phyloP scores from a whole-genome alignment of 495 filamentous ascomycete species.

The Aspergillus sparsus region DNA sequence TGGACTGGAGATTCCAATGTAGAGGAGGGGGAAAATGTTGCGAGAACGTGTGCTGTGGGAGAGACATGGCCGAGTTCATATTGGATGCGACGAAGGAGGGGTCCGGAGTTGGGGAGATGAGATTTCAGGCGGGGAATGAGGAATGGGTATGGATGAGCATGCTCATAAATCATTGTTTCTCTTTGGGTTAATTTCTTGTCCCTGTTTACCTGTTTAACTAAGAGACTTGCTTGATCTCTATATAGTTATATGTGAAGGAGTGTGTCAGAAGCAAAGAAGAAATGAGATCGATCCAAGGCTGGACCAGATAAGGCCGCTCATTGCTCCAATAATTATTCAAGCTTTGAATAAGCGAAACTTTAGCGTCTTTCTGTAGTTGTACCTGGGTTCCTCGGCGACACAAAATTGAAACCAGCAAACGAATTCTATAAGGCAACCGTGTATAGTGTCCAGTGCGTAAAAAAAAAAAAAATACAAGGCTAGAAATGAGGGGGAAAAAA shows the following conservation, averaged over 20 bases:
- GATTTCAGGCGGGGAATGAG: conserved; percentile 41
- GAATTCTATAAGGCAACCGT: not conserved
- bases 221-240: not conserved
- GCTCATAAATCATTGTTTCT: conserved; percentile 8
- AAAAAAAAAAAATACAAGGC: not conserved
- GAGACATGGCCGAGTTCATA: conserved; percentile 45
- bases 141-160: conserved; percentile 13
- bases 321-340: no score
- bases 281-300: not conserved
- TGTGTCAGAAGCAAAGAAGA: not conserved
- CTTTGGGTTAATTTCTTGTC: not conserved
- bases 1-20: conserved; percentile 21
- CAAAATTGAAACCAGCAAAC: not conserved
- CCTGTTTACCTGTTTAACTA: not conserved
- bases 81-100: conserved; percentile 59
- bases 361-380: no score
- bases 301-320: not conserved
- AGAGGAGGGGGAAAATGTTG: conserved; percentile 31
- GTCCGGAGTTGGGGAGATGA: conserved; percentile 57
- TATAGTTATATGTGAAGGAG: not conserved
- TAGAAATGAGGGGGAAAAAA: not conserved
- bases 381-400: no score
- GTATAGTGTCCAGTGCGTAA: not conserved
- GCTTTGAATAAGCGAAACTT: no score
- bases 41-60: conserved; percentile 46